These are phyloP conservation scores for Colletotrichum lentis DNA, from an alignment of 2,329 filamentous ascomycete species.

Conservation along the genomic window DNA sequence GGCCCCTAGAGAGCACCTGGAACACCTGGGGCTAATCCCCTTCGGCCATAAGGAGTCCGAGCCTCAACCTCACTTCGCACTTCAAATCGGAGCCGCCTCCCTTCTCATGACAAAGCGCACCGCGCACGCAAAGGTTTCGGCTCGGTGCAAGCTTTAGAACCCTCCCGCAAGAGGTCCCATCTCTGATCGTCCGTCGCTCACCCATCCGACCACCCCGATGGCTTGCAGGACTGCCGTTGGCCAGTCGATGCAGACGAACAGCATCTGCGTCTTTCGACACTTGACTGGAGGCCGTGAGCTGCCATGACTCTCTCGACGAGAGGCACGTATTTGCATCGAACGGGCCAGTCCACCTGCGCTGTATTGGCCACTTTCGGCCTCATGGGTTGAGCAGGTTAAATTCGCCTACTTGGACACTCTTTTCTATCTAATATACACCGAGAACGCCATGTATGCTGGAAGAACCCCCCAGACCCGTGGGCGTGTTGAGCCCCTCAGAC, in stretches of 20 bases:
- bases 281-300: too few species aligned
- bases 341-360: not conserved
- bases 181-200: conserved; percentile 7
- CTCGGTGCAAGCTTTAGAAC: not conserved
- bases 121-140: conserved; percentile 14
- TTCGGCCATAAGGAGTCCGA: conserved; percentile 11
- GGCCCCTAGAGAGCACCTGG: not conserved
- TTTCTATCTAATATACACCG: not conserved
- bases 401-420: not conserved
- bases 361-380: not conserved
- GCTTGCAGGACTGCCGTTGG: not conserved
- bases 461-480: not conserved
- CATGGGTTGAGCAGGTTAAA: not conserved
- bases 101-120: conserved; percentile 26
- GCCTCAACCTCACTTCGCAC: conserved; percentile 12
- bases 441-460: not conserved
- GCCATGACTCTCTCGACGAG: too few species aligned
- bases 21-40: conserved; percentile 5
- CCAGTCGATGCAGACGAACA: not conserved
- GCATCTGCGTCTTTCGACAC: conserved; percentile 2
- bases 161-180: not conserved
- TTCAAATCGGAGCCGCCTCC: conserved; percentile 20
- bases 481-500: not conserved
- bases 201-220: conserved; percentile 10
- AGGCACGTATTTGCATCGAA: not conserved